Evolutionary conservation across 2,329 filamentous ascomycete genomes (phyloP), one percentile per base, ranked within the genome.

Genomic region (Nigrospora osmanthi): DNA sequence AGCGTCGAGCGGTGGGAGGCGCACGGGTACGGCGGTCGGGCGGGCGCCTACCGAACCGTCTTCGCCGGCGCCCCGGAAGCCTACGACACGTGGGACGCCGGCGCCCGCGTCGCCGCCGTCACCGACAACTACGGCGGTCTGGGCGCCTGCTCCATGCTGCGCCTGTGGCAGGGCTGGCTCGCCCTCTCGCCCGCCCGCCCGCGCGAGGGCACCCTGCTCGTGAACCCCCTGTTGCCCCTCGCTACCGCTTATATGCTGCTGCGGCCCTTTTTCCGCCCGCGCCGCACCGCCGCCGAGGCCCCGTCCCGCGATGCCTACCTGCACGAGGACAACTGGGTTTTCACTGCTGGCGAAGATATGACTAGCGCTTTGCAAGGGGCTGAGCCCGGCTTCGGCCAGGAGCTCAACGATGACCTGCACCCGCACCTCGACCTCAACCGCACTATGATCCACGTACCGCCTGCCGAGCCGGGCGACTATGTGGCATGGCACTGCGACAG

Each of bases 101-200:
- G 77, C 50, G 76, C 78, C 7, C 77, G 90, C 4, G 71, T 91
- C 0, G 64, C 68, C 0, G 87, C 85, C 3, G 75, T 80, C 3
- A 82, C 79, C 48, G 84, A 95, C 62, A 67, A 90, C 32, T 93
- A 96, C 60, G 75, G 87, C 42, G 88, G 89, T 1, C 75, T 89
- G 0, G 89, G 90, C 0, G 82, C 86, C 1, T 95, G 88, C 65
- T 84, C 77, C 38, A 88, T 89, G 71, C 89, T 95, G 65, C 78
- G 91, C 35, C 85, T 89, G 75, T 91, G 87, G 62, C 90, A 96
- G 65, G 90, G 89, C 15, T 96, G 90, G 90, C 64, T 96, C 43
- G 79, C 78, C 48, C 83, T 96, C 75, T 89, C 83, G 47, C 67
- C 71, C n/a, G 84, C 81, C 0, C 80, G 74, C 0, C 86, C 87